Evolutionary conservation across 1,284 basidiomycete species (phyloP), one percentile per base, ranked within the genome.

Genomic region (Microbotryum silenes-acaulis): DNA sequence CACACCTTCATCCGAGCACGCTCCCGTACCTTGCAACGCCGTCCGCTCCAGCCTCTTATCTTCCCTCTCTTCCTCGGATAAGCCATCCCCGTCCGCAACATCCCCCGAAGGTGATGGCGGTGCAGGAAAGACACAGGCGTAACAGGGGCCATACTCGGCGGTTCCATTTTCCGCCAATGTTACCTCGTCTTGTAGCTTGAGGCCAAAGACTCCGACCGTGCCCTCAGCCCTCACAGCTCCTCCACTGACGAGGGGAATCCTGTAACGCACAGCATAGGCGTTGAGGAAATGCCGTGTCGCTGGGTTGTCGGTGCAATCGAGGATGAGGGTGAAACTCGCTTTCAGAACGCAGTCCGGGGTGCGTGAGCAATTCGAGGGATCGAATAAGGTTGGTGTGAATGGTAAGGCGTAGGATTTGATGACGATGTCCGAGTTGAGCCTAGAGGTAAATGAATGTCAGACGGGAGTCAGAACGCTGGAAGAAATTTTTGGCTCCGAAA

Each of bases 221-320:
- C 96, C 96, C 60, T 96, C 90, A 61, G 85, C 86, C 55, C 87
- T 84, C 70, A 97, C 89, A 0, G 94, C 94, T 1, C 93, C 96
- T 4, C 92, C 96, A 59, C 87, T 90, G 42, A 98, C 86, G 33
- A 98, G 84, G 4, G 91, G 88, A 53, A 85, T 85, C 6, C 77
- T 76, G 3, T 91, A 81, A 0, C 78, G 77, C 49, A 59, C 58
- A 0, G 65, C 89, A n/a, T 88, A 84, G 0, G 85, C 94, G n/a
- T 89, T 92, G 61, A 98, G 81, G 8, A 98, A 82, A 75, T 98
- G 98, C 4, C 96, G 86, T 0, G 91, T 93, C 4, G 87, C 83
- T 3, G 88, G 85, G 66, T 96, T 94, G 76, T 98, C 94, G 3
- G 91, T 97, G 78, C 94, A 97, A 77, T 98, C 96, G 18, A 98